Evolutionary conservation across 164 flowering plant species (phyloP).

Genomic region (Kingdonia uniflora): DNA sequence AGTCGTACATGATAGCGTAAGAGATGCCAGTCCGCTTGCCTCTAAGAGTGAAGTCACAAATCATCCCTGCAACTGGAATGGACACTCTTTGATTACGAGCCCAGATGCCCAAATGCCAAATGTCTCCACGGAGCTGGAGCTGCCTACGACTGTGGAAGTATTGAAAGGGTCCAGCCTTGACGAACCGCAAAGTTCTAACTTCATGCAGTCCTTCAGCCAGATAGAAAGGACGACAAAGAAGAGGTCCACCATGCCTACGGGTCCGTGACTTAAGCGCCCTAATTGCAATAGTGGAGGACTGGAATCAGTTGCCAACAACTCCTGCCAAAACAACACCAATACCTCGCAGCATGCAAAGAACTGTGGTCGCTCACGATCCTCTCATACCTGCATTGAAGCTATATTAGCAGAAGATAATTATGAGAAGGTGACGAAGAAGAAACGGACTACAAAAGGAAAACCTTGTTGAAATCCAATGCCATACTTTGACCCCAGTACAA

Average conservation of each 20-base stretch:
- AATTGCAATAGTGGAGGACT: conserved; percentile 11
- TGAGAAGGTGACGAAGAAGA: conserved; percentile 24
- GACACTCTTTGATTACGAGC: no score
- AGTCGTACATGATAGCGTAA: no score
- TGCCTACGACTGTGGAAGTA: not conserved
- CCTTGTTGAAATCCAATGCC: conserved; percentile 9
- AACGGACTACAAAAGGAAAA: conserved; percentile 22
- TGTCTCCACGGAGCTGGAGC: no score
- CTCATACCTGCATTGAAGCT: conserved; percentile 22
- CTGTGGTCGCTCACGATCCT: no score
- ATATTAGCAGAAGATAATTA: conserved; percentile 21
- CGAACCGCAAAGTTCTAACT: conserved; percentile 11
- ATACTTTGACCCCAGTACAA: not conserved
- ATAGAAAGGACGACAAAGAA: conserved; percentile 18
- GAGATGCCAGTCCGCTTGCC: no score
- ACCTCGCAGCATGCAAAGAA: no score
- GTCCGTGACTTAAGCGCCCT: conserved; percentile 23
- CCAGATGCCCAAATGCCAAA: no score
- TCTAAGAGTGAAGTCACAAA: no score
- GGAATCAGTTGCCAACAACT: conserved; percentile 8
- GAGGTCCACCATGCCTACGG: conserved; percentile 26
- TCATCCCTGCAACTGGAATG: no score
- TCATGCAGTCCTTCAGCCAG: conserved; percentile 7
- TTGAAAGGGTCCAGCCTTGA: not conserved
- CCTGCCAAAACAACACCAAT: no score